Conservation (phyloP, 2,329 filamentous ascomycete genomes). For the Talaromyces sp. region DNA sequence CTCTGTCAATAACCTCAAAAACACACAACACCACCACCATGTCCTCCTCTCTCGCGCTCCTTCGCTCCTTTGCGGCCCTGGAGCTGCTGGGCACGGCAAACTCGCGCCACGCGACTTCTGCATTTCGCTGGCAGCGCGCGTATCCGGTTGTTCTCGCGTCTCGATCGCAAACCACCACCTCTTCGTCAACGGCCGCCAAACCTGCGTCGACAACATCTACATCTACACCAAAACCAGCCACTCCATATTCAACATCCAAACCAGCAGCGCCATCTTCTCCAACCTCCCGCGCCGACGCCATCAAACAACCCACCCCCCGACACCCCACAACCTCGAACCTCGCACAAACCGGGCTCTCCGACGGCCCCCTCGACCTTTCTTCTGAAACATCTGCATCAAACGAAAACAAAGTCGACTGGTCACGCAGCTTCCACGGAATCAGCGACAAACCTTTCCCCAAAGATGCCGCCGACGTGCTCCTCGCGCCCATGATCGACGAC, state of each 20-base stretch:
- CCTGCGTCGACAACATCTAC: background rate
- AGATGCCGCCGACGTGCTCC: constrained; percentile 64
- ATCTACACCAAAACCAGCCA: background rate
- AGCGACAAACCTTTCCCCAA: constrained; percentile 64
- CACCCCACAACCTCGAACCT: constrained; percentile 31
- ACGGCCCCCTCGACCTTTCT: constrained; percentile 30
- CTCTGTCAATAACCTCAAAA: background rate
- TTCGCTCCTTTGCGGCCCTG: constrained; percentile 12
- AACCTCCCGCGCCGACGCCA: constrained; percentile 16
- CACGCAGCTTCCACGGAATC: constrained; percentile 75
- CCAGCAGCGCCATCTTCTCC: constrained; percentile 7
- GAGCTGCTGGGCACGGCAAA: constrained; percentile 2
- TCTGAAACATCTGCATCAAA: background rate
- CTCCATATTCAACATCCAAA: constrained; percentile 6
- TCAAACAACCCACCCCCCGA: constrained; percentile 19
- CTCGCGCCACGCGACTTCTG: background rate
- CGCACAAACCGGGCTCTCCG: constrained; percentile 32
- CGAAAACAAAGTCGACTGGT: constrained; percentile 65
- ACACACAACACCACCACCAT: constrained; percentile 3
- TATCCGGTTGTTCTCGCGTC: background rate
- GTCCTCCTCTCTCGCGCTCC: constrained; percentile 8
- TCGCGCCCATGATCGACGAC: constrained; percentile 59
- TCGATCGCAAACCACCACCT: constrained; percentile 2
- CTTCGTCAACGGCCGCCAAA: constrained; percentile 3
- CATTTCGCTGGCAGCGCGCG: background rate